Percentiles rank a stretch among this genome's conserved stretches.
phyloP scores from a whole-genome alignment of 1,284 basidiomycete genomes.

The Malassezia sp. region DNA sequence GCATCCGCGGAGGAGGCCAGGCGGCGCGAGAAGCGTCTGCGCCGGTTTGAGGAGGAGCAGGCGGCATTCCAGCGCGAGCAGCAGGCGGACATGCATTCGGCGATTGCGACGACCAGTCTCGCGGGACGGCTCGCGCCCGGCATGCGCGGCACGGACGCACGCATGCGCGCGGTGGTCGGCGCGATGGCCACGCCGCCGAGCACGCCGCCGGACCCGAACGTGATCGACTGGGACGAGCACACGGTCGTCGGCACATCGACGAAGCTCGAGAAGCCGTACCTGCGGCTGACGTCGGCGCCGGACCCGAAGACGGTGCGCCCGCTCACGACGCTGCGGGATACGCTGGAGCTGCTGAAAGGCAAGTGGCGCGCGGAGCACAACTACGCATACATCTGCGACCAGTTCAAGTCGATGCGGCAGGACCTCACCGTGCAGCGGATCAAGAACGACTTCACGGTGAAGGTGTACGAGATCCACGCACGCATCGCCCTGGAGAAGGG shows the following conservation, averaged over 20 bases:
- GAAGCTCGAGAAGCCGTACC: slow-evolving; percentile 87
- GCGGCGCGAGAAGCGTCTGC: slow-evolving; percentile 39
- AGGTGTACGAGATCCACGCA: slow-evolving; percentile 96
- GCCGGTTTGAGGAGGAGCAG: slow-evolving; percentile 41
- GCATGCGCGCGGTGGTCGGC: too few relatives aligned
- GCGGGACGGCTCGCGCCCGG: slow-evolving; percentile 19
- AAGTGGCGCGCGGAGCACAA: slow-evolving; percentile 75
- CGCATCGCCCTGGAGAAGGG: slow-evolving; percentile 90
- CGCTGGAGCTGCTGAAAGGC: slow-evolving; percentile 72
- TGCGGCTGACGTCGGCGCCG: slow-evolving; percentile 88
- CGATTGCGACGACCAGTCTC: slow-evolving; percentile 24
- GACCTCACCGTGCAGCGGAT: slow-evolving; percentile 99
- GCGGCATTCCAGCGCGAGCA: slow-evolving; percentile 26
- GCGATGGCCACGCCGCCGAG: background rate
- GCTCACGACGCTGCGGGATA: slow-evolving; percentile 68
- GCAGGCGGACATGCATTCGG: slow-evolving; percentile 24
- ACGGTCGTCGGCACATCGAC: slow-evolving; percentile 85
- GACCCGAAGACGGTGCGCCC: slow-evolving; percentile 89
- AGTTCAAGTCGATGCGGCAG: slow-evolving; percentile 94
- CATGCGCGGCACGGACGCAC: slow-evolving; percentile 3
- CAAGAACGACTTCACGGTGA: slow-evolving; percentile 94
- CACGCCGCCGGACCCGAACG: slow-evolving; percentile 50
- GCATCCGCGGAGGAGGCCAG: slow-evolving; percentile 23
- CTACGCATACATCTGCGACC: slow-evolving; percentile 90
- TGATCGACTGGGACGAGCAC: slow-evolving; percentile 88